Percentiles rank a stretch among this genome's conserved stretches.
phyloP scores from a whole-genome alignment of 2,329 filamentous ascomycete species.

The Escovopsis sp. region DNA sequence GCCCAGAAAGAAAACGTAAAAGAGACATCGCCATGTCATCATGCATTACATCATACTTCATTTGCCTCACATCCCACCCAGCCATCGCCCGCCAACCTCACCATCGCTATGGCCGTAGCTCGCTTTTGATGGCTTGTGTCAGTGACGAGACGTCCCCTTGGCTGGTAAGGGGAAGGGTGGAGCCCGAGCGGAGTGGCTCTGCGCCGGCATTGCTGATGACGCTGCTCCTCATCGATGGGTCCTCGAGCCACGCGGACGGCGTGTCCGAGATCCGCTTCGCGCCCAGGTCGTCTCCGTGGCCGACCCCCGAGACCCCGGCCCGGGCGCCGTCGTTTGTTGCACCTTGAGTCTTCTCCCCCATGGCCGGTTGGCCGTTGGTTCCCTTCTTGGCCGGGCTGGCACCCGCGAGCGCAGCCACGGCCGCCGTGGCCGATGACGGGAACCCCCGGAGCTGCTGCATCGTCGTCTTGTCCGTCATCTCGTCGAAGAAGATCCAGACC shows the following conservation, averaged over 20 bases:
- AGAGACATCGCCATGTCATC: neutral
- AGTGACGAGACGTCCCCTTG: no score
- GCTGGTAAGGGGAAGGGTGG: neutral
- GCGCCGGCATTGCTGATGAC: conserved; percentile 2
- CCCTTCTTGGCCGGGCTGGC: conserved; percentile 8
- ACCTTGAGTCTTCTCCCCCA: conserved; percentile 8
- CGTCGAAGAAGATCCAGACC: conserved; percentile 33
- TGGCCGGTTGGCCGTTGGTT: conserved; percentile 11
- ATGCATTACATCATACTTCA: neutral
- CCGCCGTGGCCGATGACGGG: conserved; percentile 7
- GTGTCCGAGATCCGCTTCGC: conserved; percentile 18
- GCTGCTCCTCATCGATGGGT: conserved; percentile 14
- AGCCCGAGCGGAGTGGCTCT: neutral
- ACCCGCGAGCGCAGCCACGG: conserved; percentile 9
- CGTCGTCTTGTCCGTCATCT: conserved; percentile 21
- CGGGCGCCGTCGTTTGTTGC: conserved; percentile 7
- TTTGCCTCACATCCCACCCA: no score
- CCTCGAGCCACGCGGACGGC: conserved; percentile 23
- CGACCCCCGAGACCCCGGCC: conserved; percentile 1
- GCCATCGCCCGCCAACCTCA: no score
- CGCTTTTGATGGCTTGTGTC: no score
- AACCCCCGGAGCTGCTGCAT: conserved; percentile 18
- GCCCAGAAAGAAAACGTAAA: neutral
- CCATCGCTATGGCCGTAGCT: no score
- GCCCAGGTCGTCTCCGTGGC: conserved; percentile 7